Conservation (phyloP, 352 stramenopile species). For the Nothophytophthora sp. region DNA sequence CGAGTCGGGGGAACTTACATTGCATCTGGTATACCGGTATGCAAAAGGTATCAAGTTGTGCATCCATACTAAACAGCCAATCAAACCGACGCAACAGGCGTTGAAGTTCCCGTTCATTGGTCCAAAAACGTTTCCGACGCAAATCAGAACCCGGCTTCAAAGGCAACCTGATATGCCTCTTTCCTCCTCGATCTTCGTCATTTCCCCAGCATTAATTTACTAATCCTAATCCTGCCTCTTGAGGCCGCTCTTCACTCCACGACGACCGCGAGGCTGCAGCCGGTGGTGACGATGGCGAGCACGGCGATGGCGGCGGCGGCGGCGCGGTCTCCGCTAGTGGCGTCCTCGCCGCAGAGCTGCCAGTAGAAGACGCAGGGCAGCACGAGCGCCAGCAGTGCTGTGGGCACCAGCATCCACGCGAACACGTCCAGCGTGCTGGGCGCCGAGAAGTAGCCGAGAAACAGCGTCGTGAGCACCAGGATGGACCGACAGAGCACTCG, state of each 20-base stretch:
- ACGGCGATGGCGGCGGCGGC: constrained; percentile 42
- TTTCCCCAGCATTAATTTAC: constrained; percentile 13
- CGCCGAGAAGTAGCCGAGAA: constrained; percentile 51
- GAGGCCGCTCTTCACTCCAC: constrained; percentile 23
- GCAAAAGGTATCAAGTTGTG: no score
- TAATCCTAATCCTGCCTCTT: no score
- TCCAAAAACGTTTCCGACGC: no score
- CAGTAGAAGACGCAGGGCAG: constrained; percentile 74
- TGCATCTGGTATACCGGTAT: no score
- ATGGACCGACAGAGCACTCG: constrained; percentile 51
- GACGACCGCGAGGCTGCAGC: constrained; percentile 54
- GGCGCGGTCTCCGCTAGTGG: constrained; percentile 38
- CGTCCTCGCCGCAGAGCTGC: constrained; percentile 67
- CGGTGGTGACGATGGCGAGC: constrained; percentile 48
- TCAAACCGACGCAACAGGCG: no score
- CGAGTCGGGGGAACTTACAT: no score
- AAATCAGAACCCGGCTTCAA: no score
- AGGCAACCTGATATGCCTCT: neutral
- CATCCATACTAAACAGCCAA: no score
- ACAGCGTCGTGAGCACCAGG: constrained; percentile 49
- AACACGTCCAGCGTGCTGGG: constrained; percentile 67
- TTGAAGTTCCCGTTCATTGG: no score
- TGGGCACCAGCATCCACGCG: constrained; percentile 62
- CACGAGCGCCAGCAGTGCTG: constrained; percentile 57
- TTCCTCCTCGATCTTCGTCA: neutral